These are phyloP conservation scores for Alisma plantagoaquatica DNA, from an alignment of 106 monocot genomes.

Conservation along the genomic window DNA sequence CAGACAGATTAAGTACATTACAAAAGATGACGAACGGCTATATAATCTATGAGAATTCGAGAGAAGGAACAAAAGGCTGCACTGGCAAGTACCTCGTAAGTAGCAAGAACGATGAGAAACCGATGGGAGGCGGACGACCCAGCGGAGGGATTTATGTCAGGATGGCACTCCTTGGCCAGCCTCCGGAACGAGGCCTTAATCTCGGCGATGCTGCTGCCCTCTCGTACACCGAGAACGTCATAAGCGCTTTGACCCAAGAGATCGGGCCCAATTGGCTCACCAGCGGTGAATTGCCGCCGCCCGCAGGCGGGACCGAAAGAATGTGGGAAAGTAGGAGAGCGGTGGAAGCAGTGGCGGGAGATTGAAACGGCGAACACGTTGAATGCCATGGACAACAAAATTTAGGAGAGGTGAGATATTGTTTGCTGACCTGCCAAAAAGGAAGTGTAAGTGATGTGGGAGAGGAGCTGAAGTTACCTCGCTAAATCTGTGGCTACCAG, in stretches of 20 bases:
- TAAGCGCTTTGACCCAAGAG: slow-evolving; percentile 44
- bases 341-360: no score
- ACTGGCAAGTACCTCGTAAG: slow-evolving; percentile 73
- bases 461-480: no score
- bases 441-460: no score
- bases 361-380: no score
- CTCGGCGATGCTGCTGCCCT: slow-evolving; percentile 38
- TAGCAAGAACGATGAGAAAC: slow-evolving; percentile 62
- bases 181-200: slow-evolving; percentile 64
- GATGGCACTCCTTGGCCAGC: slow-evolving; percentile 71
- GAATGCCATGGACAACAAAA: no score
- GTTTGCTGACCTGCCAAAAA: no score
- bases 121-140: slow-evolving; percentile 14
- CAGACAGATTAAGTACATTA: neutral
- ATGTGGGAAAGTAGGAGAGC: no score
- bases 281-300: neutral
- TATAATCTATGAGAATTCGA: slow-evolving; percentile 1
- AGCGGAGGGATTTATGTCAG: slow-evolving; percentile 27
- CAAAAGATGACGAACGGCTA: neutral
- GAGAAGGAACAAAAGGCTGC: neutral
- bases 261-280: slow-evolving; percentile 7
- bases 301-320: no score
- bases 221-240: slow-evolving; percentile 50
- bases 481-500: no score
- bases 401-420: no score